Base-by-base conservation (phyloP, 202 grass and related monocot species). In the Saccharum hybrid region DNA sequence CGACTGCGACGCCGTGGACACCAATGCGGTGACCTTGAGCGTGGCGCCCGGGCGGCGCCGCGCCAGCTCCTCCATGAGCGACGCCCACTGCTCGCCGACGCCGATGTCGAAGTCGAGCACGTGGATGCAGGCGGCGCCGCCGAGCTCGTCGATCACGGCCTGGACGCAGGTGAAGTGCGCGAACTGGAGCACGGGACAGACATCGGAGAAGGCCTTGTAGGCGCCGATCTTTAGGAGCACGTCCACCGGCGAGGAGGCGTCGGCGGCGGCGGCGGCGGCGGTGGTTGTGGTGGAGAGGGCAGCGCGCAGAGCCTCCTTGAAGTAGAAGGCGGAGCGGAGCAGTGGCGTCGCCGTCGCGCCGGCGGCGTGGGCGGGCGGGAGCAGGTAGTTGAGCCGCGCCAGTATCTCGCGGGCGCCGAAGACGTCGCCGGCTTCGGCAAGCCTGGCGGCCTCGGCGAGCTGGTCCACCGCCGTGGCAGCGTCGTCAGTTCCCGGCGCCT, bases 21-120 rank as follows among this genome's bases (percentile, higher is more conserved):
- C 79, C 77, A 91, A 66, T 66, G 92, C 89, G 19, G 92, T 94
- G 22, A 94, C 65, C 84, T 88, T 91, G 68, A 94, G 89, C 57
- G 83, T 60, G 1, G 79, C 63, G n/a, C 81, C 75, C 46, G 76
- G 64, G 40, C 87, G 81, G 81, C 77, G 70, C 21, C 85, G 81
- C 8, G 89, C 87, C 6, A 94, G 75, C 40, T 94, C 92, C 63
- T 91, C 89, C 92, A 94, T 94, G 21, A 94, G 90, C 42, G 92
- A 87, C 0, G 92, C 90, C 92, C 89, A 91, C 81, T 94, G 92
- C 78, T 83, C 84, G 79, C 89, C 92, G 34, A 91, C 79, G 23
- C 84, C 92, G 65, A 94, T 91, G 87, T 94, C 92, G 9, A 91
- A 94, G 76, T 94, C 92, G 48, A 94, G 76, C 36, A 94, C 74